These are phyloP conservation scores for Torulaspora pretoriensis DNA, from an alignment of 1,139 yeast species.

Conservation along the genomic window DNA sequence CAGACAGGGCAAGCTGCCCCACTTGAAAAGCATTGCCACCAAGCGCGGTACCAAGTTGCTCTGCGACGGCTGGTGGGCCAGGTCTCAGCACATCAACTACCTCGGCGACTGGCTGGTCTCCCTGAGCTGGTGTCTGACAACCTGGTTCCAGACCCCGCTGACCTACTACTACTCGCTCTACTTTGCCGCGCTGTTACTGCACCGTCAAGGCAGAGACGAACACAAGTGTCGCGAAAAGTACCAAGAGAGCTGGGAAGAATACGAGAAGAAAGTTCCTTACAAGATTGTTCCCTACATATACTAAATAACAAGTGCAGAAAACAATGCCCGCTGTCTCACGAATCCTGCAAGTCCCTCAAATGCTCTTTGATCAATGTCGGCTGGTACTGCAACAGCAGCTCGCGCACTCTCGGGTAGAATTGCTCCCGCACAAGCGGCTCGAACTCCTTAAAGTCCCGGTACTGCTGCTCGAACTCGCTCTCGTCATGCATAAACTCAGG, in stretches of 20 bases:
- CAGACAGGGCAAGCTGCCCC: conserved; percentile 67
- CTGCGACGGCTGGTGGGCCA: conserved; percentile 95
- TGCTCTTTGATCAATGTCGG: conserved; percentile 57
- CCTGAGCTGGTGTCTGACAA: conserved; percentile 87
- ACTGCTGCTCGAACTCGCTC: conserved; percentile 55
- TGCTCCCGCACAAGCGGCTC: conserved; percentile 42
- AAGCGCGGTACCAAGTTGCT: conserved; percentile 74
- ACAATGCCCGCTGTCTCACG: conserved; percentile 1
- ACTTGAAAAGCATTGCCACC: conserved; percentile 65
- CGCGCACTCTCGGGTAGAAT: conserved; percentile 50
- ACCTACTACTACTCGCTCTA: conserved; percentile 85
- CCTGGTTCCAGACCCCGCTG: conserved; percentile 75
- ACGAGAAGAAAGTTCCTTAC: conserved; percentile 76
- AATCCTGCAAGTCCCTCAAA: conserved; percentile 55
- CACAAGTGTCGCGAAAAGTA: conserved; percentile 84
- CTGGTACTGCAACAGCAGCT: conserved; percentile 55
- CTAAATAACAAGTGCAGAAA: conserved; percentile 34
- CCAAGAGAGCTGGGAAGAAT: conserved; percentile 79
- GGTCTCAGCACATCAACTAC: conserved; percentile 88
- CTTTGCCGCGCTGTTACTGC: conserved; percentile 75
- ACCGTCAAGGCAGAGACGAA: conserved; percentile 89
- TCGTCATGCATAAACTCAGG: conserved; percentile 77
- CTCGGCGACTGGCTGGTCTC: conserved; percentile 95
- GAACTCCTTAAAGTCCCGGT: conserved; percentile 41
- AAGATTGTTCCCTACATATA: conserved; percentile 86